These are phyloP conservation scores for Rubroboletus satanas DNA, from an alignment of 768 basidiomycete genomes.

Conservation along the genomic window DNA sequence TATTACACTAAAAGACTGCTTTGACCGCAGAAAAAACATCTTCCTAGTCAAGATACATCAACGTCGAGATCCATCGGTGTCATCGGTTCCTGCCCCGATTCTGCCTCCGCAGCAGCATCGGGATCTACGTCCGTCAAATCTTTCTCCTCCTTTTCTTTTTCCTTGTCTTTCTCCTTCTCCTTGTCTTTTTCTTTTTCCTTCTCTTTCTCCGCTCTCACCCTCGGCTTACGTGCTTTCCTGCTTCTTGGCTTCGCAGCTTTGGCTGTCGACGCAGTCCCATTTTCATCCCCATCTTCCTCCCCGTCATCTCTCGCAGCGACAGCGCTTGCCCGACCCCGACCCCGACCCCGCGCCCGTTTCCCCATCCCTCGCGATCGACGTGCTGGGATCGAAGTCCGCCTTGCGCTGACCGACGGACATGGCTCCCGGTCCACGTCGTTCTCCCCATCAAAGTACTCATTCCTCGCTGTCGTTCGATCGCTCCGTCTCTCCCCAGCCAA, in stretches of 20 bases:
- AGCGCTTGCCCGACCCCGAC: conserved; percentile 32
- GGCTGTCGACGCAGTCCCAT: conserved; percentile 16
- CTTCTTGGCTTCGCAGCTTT: conserved; percentile 34
- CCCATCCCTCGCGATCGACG: conserved; percentile 24
- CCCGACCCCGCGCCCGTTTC: conserved; percentile 31
- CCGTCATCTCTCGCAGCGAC: conserved; percentile 29
- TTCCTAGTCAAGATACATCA: conserved; percentile 39
- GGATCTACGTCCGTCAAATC: conserved; percentile 33
- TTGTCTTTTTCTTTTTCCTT: conserved; percentile 20
- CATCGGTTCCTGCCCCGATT: conserved; percentile 33
- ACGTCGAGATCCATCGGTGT: conserved; percentile 38
- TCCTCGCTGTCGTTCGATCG: conserved; percentile 52
- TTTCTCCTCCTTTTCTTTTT: conserved; percentile 22
- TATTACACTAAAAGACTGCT: background rate
- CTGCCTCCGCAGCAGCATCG: conserved; percentile 25
- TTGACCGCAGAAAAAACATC: conserved; percentile 21
- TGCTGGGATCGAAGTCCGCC: conserved; percentile 7
- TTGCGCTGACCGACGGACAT: conserved; percentile 23
- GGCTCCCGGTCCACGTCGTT: conserved; percentile 59
- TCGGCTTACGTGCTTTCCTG: conserved; percentile 24
- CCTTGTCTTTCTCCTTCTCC: conserved; percentile 20
- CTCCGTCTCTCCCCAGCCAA: conserved; percentile 48
- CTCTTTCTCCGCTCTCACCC: conserved; percentile 17
- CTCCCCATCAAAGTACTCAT: conserved; percentile 74
- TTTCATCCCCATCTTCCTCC: conserved; percentile 39